Evolutionary conservation across 306 rosid species (phyloP).

Genomic region (Trifolium subterraneum): DNA sequence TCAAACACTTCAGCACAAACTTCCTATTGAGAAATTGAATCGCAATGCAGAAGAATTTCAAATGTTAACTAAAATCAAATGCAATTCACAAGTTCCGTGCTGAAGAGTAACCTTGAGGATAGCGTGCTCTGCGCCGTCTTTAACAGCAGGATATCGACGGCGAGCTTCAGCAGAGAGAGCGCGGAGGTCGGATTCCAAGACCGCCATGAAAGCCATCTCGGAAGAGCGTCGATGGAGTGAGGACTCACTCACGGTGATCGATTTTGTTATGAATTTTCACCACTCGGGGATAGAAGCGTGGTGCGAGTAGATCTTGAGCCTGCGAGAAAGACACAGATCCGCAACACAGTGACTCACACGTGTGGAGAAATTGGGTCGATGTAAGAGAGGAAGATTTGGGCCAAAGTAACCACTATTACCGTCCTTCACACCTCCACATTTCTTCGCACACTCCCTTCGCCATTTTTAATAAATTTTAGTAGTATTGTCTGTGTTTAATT

Average conservation of each 20-base stretch:
- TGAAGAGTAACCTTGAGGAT: slow-evolving; percentile 73
- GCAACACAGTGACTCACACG: slow-evolving; percentile 44
- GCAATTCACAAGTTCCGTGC: slow-evolving; percentile 24
- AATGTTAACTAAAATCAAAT: slow-evolving; percentile 27
- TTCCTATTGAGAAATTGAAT: slow-evolving; percentile 20
- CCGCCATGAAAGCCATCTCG: slow-evolving; percentile 98
- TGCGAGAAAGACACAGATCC: slow-evolving; percentile 37
- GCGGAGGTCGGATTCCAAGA: slow-evolving; percentile 97
- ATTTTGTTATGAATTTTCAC: slow-evolving; percentile 25
- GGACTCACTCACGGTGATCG: slow-evolving; percentile 33
- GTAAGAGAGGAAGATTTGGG: slow-evolving; percentile 27
- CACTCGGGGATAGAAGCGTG: slow-evolving; percentile 15
- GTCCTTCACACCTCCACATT: background rate
- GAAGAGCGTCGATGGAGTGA: slow-evolving; percentile 36
- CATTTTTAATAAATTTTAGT: too few species aligned
- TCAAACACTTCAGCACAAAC: slow-evolving; percentile 28
- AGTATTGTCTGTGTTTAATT: too few species aligned
- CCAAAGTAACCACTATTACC: background rate
- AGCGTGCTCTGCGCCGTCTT: slow-evolving; percentile 96
- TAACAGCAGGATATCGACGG: slow-evolving; percentile 93
- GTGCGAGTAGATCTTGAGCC: slow-evolving; percentile 54
- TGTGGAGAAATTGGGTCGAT: slow-evolving; percentile 35
- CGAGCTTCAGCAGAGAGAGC: slow-evolving; percentile 98
- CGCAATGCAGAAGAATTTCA: slow-evolving; percentile 40
- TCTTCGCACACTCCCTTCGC: background rate